Evolutionary conservation across 139 green algal genomes (phyloP).

Genomic region (Coccomyxa sp.): DNA sequence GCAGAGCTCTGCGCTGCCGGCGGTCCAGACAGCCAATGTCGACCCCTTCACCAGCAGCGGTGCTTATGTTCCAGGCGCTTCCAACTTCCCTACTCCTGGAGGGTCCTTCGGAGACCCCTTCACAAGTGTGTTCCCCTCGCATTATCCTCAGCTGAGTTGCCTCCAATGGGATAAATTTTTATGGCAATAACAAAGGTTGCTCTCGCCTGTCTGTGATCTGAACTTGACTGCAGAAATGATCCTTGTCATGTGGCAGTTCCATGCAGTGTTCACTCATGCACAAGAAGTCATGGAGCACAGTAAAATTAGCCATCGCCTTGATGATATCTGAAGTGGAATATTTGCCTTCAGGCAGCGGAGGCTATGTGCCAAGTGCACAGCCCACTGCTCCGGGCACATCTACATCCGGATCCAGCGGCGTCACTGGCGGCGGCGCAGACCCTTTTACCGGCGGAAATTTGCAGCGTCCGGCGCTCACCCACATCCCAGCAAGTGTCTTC

Average conservation of each 20-base stretch:
- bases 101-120: slow-evolving; percentile 18
- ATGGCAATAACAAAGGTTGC: too few relatives aligned
- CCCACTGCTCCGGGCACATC: background rate
- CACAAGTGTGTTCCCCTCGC: slow-evolving; percentile 9
- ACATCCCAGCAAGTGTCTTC: slow-evolving; percentile 28
- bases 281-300: too few relatives aligned
- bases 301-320: too few relatives aligned
- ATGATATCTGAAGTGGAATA: too few relatives aligned
- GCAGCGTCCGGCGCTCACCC: background rate
- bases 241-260: too few relatives aligned
- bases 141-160: too few relatives aligned
- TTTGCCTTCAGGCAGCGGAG: background rate
- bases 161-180: too few relatives aligned
- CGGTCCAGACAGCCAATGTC: slow-evolving; percentile 5
- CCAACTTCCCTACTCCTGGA: background rate
- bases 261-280: too few relatives aligned
- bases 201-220: too few relatives aligned
- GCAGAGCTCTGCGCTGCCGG: background rate
- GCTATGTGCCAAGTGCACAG: slow-evolving; percentile 6
- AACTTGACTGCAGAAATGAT: too few relatives aligned
- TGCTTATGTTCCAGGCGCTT: slow-evolving; percentile 28
- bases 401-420: background rate
- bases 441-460: slow-evolving; percentile 25
- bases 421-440: slow-evolving; percentile 16
- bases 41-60: slow-evolving; percentile 60